Percentiles rank a stretch among this genome's conserved stretches.
Conservation (phyloP, 345 rosid species). For the Excoecaria agallocha region DNA sequence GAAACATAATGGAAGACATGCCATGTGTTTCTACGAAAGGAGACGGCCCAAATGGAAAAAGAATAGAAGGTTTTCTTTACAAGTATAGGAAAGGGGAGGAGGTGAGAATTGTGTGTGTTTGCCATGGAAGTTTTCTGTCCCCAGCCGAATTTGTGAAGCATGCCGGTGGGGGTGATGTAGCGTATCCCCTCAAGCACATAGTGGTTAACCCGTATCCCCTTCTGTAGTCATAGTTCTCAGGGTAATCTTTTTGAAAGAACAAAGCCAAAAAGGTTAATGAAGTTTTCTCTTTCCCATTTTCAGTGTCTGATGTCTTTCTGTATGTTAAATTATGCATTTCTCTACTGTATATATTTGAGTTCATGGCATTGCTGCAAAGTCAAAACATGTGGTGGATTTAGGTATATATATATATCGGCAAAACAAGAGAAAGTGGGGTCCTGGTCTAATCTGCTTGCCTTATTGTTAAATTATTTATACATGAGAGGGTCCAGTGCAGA, state of each 20-base stretch:
- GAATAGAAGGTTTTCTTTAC: slow-evolving; percentile 32
- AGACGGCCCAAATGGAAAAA: slow-evolving; percentile 29
- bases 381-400: too few species aligned
- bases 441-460: too few species aligned
- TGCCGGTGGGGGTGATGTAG: slow-evolving; percentile 31
- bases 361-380: too few species aligned
- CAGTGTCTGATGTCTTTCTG: neutral
- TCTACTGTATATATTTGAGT: too few species aligned
- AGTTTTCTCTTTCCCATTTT: slow-evolving; percentile 2
- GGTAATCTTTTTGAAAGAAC: neutral
- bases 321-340: too few species aligned
- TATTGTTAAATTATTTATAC: too few species aligned
- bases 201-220: slow-evolving; percentile 33
- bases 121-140: slow-evolving; percentile 34
- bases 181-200: slow-evolving; percentile 32
- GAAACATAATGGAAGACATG: slow-evolving; percentile 28
- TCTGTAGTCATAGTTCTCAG: slow-evolving; percentile 21
- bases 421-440: too few species aligned
- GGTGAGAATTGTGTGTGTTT: slow-evolving; percentile 34
- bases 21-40: slow-evolving; percentile 31
- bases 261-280: neutral
- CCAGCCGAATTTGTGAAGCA: slow-evolving; percentile 33
- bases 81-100: slow-evolving; percentile 27
- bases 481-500: too few species aligned
- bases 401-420: too few species aligned